Conservation (phyloP, 768 basidiomycete species). For the Lactarius sp. region DNA sequence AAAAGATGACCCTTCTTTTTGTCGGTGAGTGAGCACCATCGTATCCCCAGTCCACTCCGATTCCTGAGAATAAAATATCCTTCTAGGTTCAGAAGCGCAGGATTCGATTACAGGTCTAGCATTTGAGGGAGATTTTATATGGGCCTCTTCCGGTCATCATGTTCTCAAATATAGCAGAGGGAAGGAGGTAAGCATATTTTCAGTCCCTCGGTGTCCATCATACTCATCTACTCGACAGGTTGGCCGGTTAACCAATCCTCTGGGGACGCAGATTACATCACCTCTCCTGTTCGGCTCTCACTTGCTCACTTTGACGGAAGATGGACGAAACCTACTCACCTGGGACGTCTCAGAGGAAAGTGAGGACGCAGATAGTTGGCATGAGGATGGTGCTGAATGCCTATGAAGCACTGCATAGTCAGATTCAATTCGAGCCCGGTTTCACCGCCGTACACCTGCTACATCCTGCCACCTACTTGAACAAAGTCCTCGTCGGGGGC, state of each 20-base stretch:
- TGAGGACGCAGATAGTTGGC: constrained; percentile 27
- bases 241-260: constrained; percentile 55
- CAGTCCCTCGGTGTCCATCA: background rate
- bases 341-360: constrained; percentile 70
- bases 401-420: constrained; percentile 37
- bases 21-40: constrained; percentile 61
- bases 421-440: constrained; percentile 71
- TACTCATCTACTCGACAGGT: constrained; percentile 40
- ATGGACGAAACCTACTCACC: constrained; percentile 67
- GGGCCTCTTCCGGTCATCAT: constrained; percentile 65
- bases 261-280: constrained; percentile 53
- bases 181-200: constrained; percentile 59
- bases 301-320: constrained; percentile 73
- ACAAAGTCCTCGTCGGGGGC: constrained; percentile 87
- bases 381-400: background rate
- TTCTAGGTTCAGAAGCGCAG: constrained; percentile 73
- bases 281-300: constrained; percentile 79
- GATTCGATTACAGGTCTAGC: constrained; percentile 69
- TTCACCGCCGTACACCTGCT: constrained; percentile 85
- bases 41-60: background rate
- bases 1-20: constrained; percentile 87
- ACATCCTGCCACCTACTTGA: constrained; percentile 94
- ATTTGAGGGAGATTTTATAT: constrained; percentile 84
- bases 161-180: constrained; percentile 81
- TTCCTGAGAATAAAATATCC: constrained; percentile 8